Base-by-base conservation (phyloP, 2,329 filamentous ascomycete genomes). In the Botrytis fragariae region DNA sequence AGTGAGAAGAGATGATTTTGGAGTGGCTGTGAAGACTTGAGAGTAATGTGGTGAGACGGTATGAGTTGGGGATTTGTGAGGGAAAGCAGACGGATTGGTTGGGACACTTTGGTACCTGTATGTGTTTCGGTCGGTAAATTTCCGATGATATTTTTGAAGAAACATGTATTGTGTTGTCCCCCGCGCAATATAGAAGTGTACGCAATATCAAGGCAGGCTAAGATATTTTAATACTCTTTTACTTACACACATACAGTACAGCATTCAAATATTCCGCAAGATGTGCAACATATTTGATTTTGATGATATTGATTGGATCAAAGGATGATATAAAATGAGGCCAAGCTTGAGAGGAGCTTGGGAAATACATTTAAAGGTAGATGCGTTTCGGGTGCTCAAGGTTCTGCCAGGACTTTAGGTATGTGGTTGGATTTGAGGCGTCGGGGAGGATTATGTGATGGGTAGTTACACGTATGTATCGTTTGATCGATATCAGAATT, bases 221-320 rank as follows among this genome's bases (percentile, higher is more conserved):
- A 32, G 48, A 25, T 68, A 42, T 57, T 42, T 57, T 42, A 22
- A 68, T 42, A 29, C 39, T 18, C n/a, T 20, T 29, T 67, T 51
- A 48, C 35, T 29, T 20, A 39, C 60, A 42, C 20, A 20, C 16
- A n/a, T 42, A 62, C 37, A 62, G 25, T 68, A 54, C 48, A 42
- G 37, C 35, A 68, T 68, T 57, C 35, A 32, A 42, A 57, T 68
- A 57, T 37, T 68, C 65, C 65, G 65, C 35, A 42, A 68, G 48
- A 68, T 22, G 35, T 68, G 48, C 64, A 35, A 68, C 35, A 68
- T 20, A 9, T 29, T 39, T 6, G 8, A 9, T 57, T 29, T 18
- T 16, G 48, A 4, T 42, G 29, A 39, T 22, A 14, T 39, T 57
- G 45, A 68, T 68, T 68, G 65, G 48, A 10, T 57, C 18, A 8